Evolutionary conservation across 768 basidiomycete genomes (phyloP), one percentile per base, ranked within the genome.

Genomic region (Tulasnella sp.): DNA sequence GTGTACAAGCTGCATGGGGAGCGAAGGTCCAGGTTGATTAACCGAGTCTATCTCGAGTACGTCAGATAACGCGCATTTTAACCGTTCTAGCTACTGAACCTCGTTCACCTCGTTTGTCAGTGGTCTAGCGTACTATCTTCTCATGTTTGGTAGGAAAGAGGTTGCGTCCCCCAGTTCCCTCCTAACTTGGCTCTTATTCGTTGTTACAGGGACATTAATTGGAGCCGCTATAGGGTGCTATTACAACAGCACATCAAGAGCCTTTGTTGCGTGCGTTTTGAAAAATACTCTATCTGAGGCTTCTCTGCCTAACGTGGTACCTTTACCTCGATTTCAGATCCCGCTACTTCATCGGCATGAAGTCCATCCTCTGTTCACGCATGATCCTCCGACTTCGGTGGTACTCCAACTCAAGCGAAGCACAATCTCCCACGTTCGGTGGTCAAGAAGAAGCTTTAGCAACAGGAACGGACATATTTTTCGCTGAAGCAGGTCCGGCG

Each of bases 1-100:
- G 42, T 71, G 70, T 71, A 44, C 37, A 37, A 71, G n/a, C 70
- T 71, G 70, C 35, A 71, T 44, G 42, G 70, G 70, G 23, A 71
- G 70, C 37, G 70, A 39, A 29, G 23, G 70, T 44, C 70, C 13
- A 29, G 70, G 35, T 39, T 71, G 37, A 71, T 71, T 2, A 71
- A 44, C 10, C 35, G 70, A 26, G 2, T 71, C 35, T 71, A 71
- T 37, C n/a, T 71, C n/a, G 70, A 71, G 70, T 71, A 37, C n/a
- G 70, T 71, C 15, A 5, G 46, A 20, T 26, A 20, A 16, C 23
- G 67, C n/a, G 13, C 37, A 11, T 32, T 70, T 2, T n/a, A 7
- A 16, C 37, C n/a, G 67, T 32, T 32, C 13, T 70, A 13, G n/a
- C 57, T 6, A 61, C n/a, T 61, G 29, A 61, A 48, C 20, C 9